phyloP scores from a whole-genome alignment of 2,329 filamentous ascomycete genomes.

The Calonectria honghensis region DNA sequence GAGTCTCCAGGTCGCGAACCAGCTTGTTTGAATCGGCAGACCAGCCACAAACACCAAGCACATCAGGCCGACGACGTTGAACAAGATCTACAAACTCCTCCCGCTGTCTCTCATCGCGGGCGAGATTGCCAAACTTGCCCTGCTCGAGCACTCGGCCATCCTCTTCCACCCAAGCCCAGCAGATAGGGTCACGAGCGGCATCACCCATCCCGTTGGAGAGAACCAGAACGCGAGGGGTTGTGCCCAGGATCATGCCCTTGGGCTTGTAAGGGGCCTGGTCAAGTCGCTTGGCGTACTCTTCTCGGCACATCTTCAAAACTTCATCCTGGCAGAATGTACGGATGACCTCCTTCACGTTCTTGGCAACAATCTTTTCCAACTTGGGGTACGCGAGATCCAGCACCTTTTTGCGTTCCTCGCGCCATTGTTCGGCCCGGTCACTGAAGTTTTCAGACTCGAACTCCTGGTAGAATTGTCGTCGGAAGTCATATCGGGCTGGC shows the following conservation, averaged over 20 bases:
- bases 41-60: slow-evolving; percentile 92
- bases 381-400: slow-evolving; percentile 88
- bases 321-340: slow-evolving; percentile 96
- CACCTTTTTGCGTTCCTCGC: slow-evolving; percentile 88
- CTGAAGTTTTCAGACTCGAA: slow-evolving; percentile 98
- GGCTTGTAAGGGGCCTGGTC: slow-evolving; percentile 98
- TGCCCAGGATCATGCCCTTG: slow-evolving; percentile 92
- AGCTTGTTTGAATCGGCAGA: slow-evolving; percentile 90
- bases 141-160: slow-evolving; percentile 92
- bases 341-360: slow-evolving; percentile 95
- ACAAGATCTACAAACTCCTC: slow-evolving; percentile 87
- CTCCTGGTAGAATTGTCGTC: slow-evolving; percentile 84
- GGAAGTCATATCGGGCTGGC: slow-evolving; percentile 85
- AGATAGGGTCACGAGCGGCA: slow-evolving; percentile 83
- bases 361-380: slow-evolving; percentile 88
- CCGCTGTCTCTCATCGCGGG: slow-evolving; percentile 79
- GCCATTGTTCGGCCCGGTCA: slow-evolving; percentile 96
- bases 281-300: slow-evolving; percentile 90
- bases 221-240: slow-evolving; percentile 88
- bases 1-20: slow-evolving; percentile 85
- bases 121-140: slow-evolving; percentile 88
- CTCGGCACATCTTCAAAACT: slow-evolving; percentile 89
- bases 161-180: slow-evolving; percentile 95
- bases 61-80: slow-evolving; percentile 87
- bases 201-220: slow-evolving; percentile 90